A percentile compares a stretch with the other conserved stretches of the same genome.
Conservation (phyloP, 352 stramenopile species). For the Pythium aquatile region DNA sequence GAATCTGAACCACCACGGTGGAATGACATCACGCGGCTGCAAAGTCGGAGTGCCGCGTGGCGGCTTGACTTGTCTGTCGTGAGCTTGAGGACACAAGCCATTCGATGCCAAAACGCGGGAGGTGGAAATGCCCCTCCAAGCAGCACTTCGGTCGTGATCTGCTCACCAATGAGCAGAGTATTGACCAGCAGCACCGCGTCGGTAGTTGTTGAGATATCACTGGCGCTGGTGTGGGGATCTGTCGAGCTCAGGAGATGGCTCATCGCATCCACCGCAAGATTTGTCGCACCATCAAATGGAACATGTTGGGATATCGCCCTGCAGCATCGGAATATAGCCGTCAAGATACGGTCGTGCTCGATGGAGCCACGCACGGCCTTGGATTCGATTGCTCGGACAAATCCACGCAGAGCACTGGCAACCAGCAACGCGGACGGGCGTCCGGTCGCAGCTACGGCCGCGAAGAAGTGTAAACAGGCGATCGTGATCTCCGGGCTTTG, state of each 20-base stretch:
- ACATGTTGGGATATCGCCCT: neutral
- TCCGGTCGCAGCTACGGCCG: neutral
- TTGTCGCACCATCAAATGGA: neutral
- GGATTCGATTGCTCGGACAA: neutral
- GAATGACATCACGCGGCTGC: neutral
- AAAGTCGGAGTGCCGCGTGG: neutral
- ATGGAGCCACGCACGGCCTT: neutral
- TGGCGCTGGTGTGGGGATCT: too few relatives aligned
- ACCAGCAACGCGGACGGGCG: neutral
- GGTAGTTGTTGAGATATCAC: neutral
- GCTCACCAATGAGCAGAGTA: neutral
- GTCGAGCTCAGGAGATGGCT: neutral
- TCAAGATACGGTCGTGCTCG: neutral
- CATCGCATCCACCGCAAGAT: neutral
- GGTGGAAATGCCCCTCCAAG: neutral
- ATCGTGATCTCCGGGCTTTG: neutral
- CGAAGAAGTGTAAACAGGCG: slow-evolving; percentile 1
- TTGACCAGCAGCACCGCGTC: neutral
- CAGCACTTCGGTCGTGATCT: neutral
- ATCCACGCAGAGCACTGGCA: neutral
- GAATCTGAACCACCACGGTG: neutral
- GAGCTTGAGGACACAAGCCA: neutral
- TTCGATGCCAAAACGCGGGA: neutral
- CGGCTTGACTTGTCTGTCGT: neutral
- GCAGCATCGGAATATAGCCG: slow-evolving; percentile 9